Evolutionary conservation across 331 rosid genomes (phyloP).

Genomic region (Acacia pycnantha): DNA sequence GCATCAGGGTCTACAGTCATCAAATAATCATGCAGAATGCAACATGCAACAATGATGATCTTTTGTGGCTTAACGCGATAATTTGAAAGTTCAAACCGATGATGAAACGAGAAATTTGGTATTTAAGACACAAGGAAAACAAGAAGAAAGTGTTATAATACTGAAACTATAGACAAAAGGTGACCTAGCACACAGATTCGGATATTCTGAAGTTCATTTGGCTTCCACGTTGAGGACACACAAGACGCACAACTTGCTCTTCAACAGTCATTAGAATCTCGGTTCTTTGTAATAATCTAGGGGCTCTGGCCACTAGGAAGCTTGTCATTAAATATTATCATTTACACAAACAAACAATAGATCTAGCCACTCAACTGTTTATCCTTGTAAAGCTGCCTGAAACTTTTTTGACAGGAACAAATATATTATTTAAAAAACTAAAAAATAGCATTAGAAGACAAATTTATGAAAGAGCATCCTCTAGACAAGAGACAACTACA

Average conservation of each 20-base stretch:
- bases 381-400: background rate
- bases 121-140: background rate
- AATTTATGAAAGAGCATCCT: background rate
- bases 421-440: background rate
- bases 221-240: background rate
- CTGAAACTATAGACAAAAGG: background rate
- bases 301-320: background rate
- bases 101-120: background rate
- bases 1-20: too few species aligned
- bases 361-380: background rate
- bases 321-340: background rate
- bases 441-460: background rate
- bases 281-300: constrained; percentile 4
- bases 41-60: too few species aligned
- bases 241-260: background rate
- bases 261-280: constrained; percentile 7
- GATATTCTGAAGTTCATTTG: background rate
- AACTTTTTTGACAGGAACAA: background rate
- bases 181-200: background rate
- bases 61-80: too few species aligned
- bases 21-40: too few species aligned
- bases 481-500: constrained; percentile 8
- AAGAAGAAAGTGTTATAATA: background rate
- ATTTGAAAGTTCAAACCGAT: background rate
- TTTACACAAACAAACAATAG: background rate